Percentiles rank a stretch among this genome's conserved stretches.
phyloP scores from a whole-genome alignment of 805 yeast species.

The Starmera amethionina region DNA sequence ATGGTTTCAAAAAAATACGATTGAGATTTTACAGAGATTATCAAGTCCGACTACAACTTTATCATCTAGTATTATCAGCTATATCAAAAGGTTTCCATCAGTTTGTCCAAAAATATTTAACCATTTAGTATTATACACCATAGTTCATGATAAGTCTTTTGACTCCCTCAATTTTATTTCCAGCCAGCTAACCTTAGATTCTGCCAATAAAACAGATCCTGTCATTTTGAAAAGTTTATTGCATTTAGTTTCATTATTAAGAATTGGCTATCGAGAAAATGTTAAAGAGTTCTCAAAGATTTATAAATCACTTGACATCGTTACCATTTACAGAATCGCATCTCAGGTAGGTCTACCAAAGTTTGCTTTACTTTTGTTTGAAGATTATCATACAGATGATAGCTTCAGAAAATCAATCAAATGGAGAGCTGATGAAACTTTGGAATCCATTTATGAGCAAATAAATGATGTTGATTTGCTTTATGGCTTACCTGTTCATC shows the following conservation, averaged over 20 bases:
- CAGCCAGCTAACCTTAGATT: no score
- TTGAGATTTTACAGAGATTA: no score
- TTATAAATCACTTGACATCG: constrained; percentile 13
- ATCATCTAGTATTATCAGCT: no score
- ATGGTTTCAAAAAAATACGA: no score
- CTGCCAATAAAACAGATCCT: no score
- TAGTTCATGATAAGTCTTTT: no score
- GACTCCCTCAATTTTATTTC: no score
- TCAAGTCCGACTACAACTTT: no score
- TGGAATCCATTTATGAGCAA: constrained; percentile 33
- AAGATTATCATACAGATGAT: constrained; percentile 17
- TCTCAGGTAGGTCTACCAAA: constrained; percentile 12
- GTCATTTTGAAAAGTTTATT: constrained; percentile 8
- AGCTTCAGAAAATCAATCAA: constrained; percentile 1
- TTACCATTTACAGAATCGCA: constrained; percentile 13
- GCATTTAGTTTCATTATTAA: constrained; percentile 17
- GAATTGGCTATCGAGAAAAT: constrained; percentile 14
- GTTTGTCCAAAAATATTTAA: no score
- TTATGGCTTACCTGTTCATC: constrained; percentile 53
- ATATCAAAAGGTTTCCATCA: no score
- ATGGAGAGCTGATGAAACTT: constrained; percentile 3
- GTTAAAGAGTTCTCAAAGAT: constrained; percentile 9
- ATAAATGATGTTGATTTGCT: constrained; percentile 56
- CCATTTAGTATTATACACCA: no score
- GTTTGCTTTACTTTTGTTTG: constrained; percentile 26